Evolutionary conservation across 2,329 filamentous ascomycete genomes (phyloP).

Genomic region (Penicillium sp.): DNA sequence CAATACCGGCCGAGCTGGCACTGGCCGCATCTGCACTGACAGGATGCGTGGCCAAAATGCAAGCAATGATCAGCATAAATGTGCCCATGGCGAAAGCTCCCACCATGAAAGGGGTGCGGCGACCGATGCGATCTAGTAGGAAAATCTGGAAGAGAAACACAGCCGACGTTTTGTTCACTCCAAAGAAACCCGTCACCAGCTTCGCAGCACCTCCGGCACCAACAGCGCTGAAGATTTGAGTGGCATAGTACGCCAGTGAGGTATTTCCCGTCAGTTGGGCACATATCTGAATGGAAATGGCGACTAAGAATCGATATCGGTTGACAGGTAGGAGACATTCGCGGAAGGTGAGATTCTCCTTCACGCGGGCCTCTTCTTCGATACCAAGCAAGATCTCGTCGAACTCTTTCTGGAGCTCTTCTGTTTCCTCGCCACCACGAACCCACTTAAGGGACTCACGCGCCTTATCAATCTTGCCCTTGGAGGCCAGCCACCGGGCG

Average conservation of each 20-base stretch:
- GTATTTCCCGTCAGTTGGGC: conserved; percentile 57
- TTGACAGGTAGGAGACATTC: conserved; percentile 54
- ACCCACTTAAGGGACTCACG: conserved; percentile 57
- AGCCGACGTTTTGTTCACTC: conserved; percentile 56
- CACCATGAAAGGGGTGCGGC: conserved; percentile 53
- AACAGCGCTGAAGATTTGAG: conserved; percentile 57
- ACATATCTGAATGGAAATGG: conserved; percentile 56
- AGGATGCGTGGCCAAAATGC: conserved; percentile 53
- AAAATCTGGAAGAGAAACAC: conserved; percentile 54
- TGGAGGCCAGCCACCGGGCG: conserved; percentile 53
- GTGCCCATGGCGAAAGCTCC: conserved; percentile 56
- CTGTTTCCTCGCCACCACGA: conserved; percentile 50
- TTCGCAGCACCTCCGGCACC: conserved; percentile 54
- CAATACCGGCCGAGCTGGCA: conserved; percentile 46
- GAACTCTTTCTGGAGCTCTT: conserved; percentile 40
- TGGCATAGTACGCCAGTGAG: conserved; percentile 57
- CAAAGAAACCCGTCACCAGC: conserved; percentile 59
- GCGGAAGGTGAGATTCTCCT: conserved; percentile 52
- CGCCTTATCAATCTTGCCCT: conserved; percentile 52
- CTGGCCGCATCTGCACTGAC: conserved; percentile 36
- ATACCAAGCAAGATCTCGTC: conserved; percentile 50
- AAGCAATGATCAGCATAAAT: conserved; percentile 58
- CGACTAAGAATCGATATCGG: conserved; percentile 53
- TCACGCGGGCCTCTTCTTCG: conserved; percentile 51
- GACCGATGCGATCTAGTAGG: conserved; percentile 55